Evolutionary conservation across 169 alveolate species (phyloP), one percentile per base, ranked within the genome.

Genomic region (Plasmodium coatneyi): DNA sequence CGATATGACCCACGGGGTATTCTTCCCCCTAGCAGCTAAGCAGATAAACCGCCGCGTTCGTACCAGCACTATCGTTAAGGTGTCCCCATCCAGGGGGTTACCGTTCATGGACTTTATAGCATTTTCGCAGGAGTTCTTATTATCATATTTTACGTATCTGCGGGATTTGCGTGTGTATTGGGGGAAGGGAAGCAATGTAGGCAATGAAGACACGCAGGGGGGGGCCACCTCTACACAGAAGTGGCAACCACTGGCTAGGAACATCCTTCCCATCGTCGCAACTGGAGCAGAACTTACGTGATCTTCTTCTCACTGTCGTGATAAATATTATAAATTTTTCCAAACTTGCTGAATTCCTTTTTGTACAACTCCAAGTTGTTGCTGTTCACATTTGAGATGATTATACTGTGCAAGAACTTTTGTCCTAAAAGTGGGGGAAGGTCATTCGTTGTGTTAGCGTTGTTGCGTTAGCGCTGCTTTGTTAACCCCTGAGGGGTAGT

Each of bases 111-210:
- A 25, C 39, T 70, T 83, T 83, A 83, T 83, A 28, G 92, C 92
- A 83, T 83, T 83, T 1, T 83, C 92, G 72, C 92, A 83, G 54
- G 92, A 83, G 22, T 83, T 83, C 49, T 83, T 83, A 70, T 83
- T 83, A 32, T 83, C 92, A 83, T 83, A 83, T 70, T 83, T 83
- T 16, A 83, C 84, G 78, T 74, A 84, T 32, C 83, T 84, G 80
- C 22, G 7, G 70, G 70, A 16, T n/a, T n/a, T 32, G 39, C 3
- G 39, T 32, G 39, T 3, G 39, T 32, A 32, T 1, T 32, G 39
- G 12, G 60, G 22, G 30, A n/a, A 30, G n/a, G 39, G 32, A 54
- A n/a, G 4, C 34, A 19, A 80, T 32, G 46, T 2, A 80, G 16
- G 49, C 72, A 43, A 32, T 9, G 3, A 0, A 5, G 22, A 41